These are phyloP conservation scores for Eucalyptus curtisii DNA, from an alignment of 345 rosid genomes.

Conservation along the genomic window DNA sequence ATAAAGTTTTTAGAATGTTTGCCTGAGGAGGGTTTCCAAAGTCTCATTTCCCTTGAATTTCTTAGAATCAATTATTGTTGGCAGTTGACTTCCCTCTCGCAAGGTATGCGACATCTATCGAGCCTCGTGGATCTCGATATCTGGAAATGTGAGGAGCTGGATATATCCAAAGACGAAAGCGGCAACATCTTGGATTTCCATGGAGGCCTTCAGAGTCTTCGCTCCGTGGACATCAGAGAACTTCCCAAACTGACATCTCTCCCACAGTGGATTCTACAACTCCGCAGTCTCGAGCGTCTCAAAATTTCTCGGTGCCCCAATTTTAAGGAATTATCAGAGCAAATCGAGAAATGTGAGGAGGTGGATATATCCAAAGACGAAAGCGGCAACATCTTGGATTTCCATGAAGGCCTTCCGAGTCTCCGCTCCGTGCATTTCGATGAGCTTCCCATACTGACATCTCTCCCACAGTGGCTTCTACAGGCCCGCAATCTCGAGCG, in stretches of 20 bases:
- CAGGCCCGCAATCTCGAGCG: background rate
- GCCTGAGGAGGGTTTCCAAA: background rate
- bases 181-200: too few species aligned
- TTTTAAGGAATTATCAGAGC: background rate
- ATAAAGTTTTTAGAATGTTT: background rate
- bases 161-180: too few species aligned
- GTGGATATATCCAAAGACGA: background rate
- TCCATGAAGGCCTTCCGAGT: background rate
- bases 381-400: background rate
- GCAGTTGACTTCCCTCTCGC: background rate
- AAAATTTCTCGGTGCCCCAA: rapidly evolving
- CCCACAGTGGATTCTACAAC: background rate
- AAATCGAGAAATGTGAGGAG: background rate
- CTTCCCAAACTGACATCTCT: background rate
- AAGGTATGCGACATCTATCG: background rate
- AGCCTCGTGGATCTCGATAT: background rate
- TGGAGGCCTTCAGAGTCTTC: too few species aligned
- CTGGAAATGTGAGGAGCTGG: rapidly evolving
- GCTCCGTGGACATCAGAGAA: rapidly evolving
- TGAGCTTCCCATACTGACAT: rapidly evolving
- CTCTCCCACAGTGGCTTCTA: background rate
- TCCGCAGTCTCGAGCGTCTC: background rate
- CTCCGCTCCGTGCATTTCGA: rapidly evolving
- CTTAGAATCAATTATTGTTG: too few species aligned
- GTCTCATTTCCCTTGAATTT: background rate